Evolutionary conservation across 2,329 filamentous ascomycete species (phyloP), one percentile per base, ranked within the genome.

Genomic region (Pestalotiopsis sp.): DNA sequence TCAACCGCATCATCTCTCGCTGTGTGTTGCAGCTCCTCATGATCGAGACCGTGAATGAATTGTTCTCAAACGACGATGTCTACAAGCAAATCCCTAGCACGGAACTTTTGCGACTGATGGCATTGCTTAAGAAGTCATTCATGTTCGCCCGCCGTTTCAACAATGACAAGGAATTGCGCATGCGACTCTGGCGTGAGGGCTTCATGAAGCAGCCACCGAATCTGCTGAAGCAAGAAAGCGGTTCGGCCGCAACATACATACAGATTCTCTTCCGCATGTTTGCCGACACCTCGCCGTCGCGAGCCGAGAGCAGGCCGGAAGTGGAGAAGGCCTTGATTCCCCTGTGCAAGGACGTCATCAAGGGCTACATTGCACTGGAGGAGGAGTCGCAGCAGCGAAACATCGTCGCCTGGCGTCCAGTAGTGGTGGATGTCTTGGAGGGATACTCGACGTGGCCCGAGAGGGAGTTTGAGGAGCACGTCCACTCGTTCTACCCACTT

Each of bases 171-270:
- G 96, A 98, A 73, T 85, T 99, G 49, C 91, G 96, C 60, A 97
- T 97, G 87, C 90, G 93, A 20, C 86, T 99, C 20, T 99, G 97
- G 94, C 88, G 94, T 65, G 96, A 99, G 79, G 96, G 97, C 0
- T 99, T 99, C 86, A 99, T 99, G 96, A 97, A 97, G 82, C 96
- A 99, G 78, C 95, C 96, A 17, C 96, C 96, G 2, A 99, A 99
- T 76, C 86, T 99, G 13, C 87, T 99, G 38, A 99, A 99, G 83
- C 96, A 99, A 79, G 96, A 99, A 82, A 93, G 90, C 70, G 95
- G 96, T 56, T 93, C 92, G 67, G 96, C 96, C 0, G 93, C 93
- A 2, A 98, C 97, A 1, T 99, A 99, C 79, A 94, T 99, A 45
- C 92, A 92, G 70, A 99, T 99, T 73, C 84, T 99, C 36, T 94